Evolutionary conservation across 179 eudicot species (phyloP).

Genomic region (Silene noctiflora): DNA sequence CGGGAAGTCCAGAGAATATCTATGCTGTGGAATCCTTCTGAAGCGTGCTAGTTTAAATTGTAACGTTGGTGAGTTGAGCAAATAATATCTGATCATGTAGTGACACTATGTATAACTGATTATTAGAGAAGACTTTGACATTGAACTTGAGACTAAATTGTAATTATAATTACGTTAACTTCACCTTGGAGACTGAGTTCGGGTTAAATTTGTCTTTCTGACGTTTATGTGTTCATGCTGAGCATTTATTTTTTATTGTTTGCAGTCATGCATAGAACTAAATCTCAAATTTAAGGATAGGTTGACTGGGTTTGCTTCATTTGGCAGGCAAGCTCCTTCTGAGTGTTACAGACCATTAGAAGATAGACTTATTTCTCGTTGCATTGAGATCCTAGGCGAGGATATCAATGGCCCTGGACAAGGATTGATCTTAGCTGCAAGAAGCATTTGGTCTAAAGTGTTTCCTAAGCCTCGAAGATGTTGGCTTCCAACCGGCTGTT

Average conservation of each 20-base stretch:
- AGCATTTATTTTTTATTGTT: constrained; percentile 4
- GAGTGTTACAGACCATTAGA: constrained; percentile 72
- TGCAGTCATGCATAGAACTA: background rate
- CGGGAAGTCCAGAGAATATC: too few relatives aligned
- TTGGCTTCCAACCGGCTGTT: constrained; percentile 96
- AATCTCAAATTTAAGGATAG: background rate
- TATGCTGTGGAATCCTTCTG: too few relatives aligned
- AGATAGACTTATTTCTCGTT: constrained; percentile 61
- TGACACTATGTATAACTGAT: too few relatives aligned
- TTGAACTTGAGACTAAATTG: too few relatives aligned
- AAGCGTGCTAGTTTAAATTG: too few relatives aligned
- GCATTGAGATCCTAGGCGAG: constrained; percentile 68
- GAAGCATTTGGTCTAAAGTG: constrained; percentile 58
- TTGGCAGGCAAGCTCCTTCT: constrained; percentile 49
- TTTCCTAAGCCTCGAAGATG: constrained; percentile 78
- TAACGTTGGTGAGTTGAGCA: too few relatives aligned
- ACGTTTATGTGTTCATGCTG: background rate
- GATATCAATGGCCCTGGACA: constrained; percentile 42
- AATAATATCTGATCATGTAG: too few relatives aligned
- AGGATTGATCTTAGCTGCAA: constrained; percentile 37
- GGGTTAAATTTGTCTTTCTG: background rate
- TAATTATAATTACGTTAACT: background rate
- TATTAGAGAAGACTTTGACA: too few relatives aligned
- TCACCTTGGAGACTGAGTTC: background rate
- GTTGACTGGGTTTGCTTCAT: constrained; percentile 12